Evolutionary conservation across 2,329 filamentous ascomycete genomes (phyloP), one percentile per base, ranked within the genome.

Genomic region (Ophiocordyceps sinensis): DNA sequence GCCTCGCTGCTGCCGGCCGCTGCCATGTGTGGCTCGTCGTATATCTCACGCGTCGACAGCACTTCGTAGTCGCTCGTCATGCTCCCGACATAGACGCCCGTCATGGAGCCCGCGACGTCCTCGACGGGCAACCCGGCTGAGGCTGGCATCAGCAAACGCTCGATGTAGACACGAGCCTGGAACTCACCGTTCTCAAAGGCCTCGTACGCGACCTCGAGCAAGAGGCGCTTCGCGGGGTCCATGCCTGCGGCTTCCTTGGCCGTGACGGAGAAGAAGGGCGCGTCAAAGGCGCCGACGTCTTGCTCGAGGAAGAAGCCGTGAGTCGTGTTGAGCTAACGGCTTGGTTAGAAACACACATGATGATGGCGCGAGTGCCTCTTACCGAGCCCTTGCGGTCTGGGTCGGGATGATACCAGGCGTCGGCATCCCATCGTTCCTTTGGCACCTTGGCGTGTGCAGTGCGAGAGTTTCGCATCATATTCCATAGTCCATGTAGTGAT

Each of bases 261-360:
- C 1, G 42, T 51, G 39, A 61, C 51, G 2, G 49, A 52, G 43
- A 56, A 61, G 41, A 60, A 58, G 9, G 47, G 50, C 1, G 54
- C 42, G 40, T 62, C 58, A 15, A 60, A 41, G 15, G 47, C 39
- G 4, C 43, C 39, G 7, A 58, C 41, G 15, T 59, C 26, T 38
- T 41, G 14, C 4, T 49, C 42, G 2, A 58, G 48, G 36, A 53
- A 57, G 41, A 55, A 50, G 3, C 49, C 54, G 13, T 52, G 38
- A 34, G 47, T 37, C 14, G 36, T 34, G 15, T 34, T 34, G 4
- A 34, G 31, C 31, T 34, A n/a, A 34, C 12, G 15, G 15, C 28
- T 3, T 30, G 2, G 14, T 30, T 30, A 30, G 28, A 10, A 30
- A 30, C 14, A 30, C 10, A 5, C 28, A 30, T 19, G 3, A 19